Evolutionary conservation across 148 eudicot species (phyloP), one percentile per base, ranked within the genome.

Genomic region (Persicaria maculosa): DNA sequence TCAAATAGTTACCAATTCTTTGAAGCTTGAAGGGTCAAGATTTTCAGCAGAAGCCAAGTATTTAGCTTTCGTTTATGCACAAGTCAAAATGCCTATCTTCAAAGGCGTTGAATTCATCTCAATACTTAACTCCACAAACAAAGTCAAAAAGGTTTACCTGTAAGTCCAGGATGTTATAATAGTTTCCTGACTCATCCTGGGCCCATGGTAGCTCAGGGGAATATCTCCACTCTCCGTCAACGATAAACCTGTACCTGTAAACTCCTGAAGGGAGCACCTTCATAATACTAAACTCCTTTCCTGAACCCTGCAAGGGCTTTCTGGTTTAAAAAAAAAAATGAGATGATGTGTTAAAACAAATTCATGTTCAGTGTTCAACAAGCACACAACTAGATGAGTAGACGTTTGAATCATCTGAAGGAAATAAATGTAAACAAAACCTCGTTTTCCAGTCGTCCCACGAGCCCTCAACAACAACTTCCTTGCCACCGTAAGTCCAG

Each of bases 381-480:
- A 59, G 40, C 36, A 3, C 31, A 59, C 31, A 20, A 59, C 20
- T 8, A 59, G 65, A 59, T 7, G 10, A 59, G 22, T 8, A 59
- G 65, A 59, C 9, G 31, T 22, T 2, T 59, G 36, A 68, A 68
- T 68, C 54, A 19, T 25, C 62, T 72, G 52, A 14, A 4, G 22
- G 20, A 5, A 43, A 61, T 77, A 19, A 45, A 4, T 2, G 20
- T 20, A 47, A 72, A n/a, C 44, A 3, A 25, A 65, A 93, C 98
- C 94, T 93, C 44, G 91, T 81, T 76, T 84, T 88, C 97, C 97
- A 93, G 64, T 85, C 79, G 80, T 93, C 98, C 98, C 98, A 93
- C 47, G 98, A 91, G 5, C 98, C 98, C 83, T 88, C 91, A 61
- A 93, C 85, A 50, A 85, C 81, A 69, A 93, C 97, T 65, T 88